Evolutionary conservation across 345 rosid genomes (phyloP).

Genomic region (Gossypium longicalyx): DNA sequence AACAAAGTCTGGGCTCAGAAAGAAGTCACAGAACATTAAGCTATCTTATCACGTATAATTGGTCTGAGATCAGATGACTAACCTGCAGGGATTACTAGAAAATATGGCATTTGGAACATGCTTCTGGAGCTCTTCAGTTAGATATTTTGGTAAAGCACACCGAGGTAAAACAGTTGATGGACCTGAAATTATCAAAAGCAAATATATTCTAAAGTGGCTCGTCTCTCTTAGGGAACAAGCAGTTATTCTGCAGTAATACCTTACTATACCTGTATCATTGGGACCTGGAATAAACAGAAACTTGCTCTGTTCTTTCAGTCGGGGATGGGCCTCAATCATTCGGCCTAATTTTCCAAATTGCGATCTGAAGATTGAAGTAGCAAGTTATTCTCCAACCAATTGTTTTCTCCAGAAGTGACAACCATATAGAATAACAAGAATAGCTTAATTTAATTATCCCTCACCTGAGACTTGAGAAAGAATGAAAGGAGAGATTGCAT

Average conservation of each 20-base stretch:
- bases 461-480: constrained; percentile 77
- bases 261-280: constrained; percentile 71
- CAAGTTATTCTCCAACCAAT: neutral
- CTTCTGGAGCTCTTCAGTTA: constrained; percentile 68
- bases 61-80: constrained; percentile 7
- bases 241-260: neutral
- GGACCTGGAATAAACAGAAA: constrained; percentile 93
- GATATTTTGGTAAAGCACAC: constrained; percentile 67
- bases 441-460: constrained; percentile 10
- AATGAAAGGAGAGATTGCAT: constrained; percentile 72
- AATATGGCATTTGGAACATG: constrained; percentile 75
- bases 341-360: constrained; percentile 81
- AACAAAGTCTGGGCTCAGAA: neutral
- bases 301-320: constrained; percentile 70
- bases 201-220: constrained; percentile 1
- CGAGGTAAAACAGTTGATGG: constrained; percentile 83
- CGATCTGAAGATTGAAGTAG: constrained; percentile 31
- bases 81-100: constrained; percentile 97
- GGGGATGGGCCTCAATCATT: constrained; percentile 68
- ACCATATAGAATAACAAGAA: neutral
- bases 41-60: constrained; percentile 1
- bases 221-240: constrained; percentile 1
- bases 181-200: constrained; percentile 45
- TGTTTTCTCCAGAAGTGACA: neutral
- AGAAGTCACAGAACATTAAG: neutral